These are phyloP conservation scores for Murraya koenigii DNA, from an alignment of 345 rosid genomes.

Conservation along the genomic window DNA sequence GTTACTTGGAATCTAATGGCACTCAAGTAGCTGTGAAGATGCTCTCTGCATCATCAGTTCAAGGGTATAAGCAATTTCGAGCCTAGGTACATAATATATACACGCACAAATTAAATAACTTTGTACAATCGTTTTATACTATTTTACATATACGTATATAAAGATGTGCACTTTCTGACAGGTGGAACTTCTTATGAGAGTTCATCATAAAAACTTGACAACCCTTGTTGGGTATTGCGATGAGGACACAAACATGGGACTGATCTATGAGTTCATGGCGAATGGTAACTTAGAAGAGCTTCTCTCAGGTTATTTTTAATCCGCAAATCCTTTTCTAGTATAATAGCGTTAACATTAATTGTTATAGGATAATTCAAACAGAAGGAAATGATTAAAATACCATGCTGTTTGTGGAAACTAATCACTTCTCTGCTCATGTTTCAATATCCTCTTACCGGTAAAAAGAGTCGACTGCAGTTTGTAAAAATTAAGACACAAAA, in stretches of 20 bases:
- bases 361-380: no score
- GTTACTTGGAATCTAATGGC: slow-evolving; percentile 13
- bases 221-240: slow-evolving; percentile 41
- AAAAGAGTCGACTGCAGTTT: no score
- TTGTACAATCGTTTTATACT: no score
- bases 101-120: no score
- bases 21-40: slow-evolving; percentile 30
- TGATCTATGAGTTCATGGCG: slow-evolving; percentile 38
- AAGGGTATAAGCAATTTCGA: slow-evolving; percentile 14
- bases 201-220: slow-evolving; percentile 55
- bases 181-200: slow-evolving; percentile 55
- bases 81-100: slow-evolving; percentile 12
- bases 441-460: no score
- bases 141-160: no score
- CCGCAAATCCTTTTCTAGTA: no score
- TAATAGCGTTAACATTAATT: no score
- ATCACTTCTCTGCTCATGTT: no score
- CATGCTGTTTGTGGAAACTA: no score
- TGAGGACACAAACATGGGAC: slow-evolving; percentile 22
- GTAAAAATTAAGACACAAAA: no score
- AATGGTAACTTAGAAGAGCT: slow-evolving; percentile 26
- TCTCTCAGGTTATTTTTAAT: slow-evolving; percentile 32
- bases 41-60: slow-evolving; percentile 21
- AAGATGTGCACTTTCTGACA: not conserved
- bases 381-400: no score